Evolutionary conservation across 495 filamentous ascomycete species (phyloP), one percentile per base, ranked within the genome.

Genomic region (Penicillium silybi): DNA sequence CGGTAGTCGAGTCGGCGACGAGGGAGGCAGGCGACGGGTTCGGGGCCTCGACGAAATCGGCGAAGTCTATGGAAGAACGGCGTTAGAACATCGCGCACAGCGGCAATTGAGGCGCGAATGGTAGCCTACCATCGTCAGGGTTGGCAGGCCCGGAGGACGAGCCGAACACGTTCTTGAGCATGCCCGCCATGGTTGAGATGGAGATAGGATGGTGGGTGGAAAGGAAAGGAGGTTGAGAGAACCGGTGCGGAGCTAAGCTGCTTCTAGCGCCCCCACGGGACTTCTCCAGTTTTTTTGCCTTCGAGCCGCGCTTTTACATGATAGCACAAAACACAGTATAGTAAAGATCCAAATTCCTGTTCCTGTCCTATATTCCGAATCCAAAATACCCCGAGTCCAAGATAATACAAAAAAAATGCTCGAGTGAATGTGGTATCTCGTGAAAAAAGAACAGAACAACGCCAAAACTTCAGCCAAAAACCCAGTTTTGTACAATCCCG

Each of bases 41-140:
- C 53, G 86, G 79, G 53, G 80, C 85, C 64, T 80, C 80, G 23
- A 85, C 83, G 57, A 88, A 92, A 68, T 92, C 88, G 65, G 84
- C 87, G 62, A 92, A 90, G 65, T 88, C 87, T 92, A 60, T 17
- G 32, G 17, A 27, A 39, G 18, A 42, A 11, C 19, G 25, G 46
- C 10, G 48, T 56, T 29, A 56, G 48, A 46, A 7, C 29, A 32
- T 32, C 29, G 29, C 29, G 25, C 20, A 46, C 37, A 23, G 41
- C 16, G 29, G 15, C 48, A 44, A 44, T 48, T 44, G 48, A 25
- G 29, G 29, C 32, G 47, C 42, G 6, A 55, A 50, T 42, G 23
- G 48, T 40, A 55, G 56, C 82, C 66, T 77, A 87, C 84, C 84
- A 69, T 85, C 79, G 61, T 87, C 83, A 50, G 70, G 71, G 50